Conservation (phyloP, 129 eudicot species). For the Heracleum sosnowskyi region DNA sequence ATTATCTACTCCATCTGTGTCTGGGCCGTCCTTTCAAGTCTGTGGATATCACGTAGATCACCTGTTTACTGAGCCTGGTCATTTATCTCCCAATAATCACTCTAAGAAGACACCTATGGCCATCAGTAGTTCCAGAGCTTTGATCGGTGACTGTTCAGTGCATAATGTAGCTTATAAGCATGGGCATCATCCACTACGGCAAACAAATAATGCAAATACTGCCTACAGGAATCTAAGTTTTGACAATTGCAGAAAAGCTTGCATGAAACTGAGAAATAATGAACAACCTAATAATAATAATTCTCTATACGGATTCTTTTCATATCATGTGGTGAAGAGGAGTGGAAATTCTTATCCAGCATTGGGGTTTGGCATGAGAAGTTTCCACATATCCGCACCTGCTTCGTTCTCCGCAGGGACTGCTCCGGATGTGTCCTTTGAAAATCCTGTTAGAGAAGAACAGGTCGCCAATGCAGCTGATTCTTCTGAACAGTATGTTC, state of each 20-base stretch:
- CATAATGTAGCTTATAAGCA: slow-evolving; percentile 19
- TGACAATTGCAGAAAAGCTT: slow-evolving; percentile 40
- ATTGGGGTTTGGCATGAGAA: slow-evolving; percentile 35
- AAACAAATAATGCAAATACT: slow-evolving; percentile 22
- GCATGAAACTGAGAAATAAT: slow-evolving; percentile 61
- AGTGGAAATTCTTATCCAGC: slow-evolving; percentile 27
- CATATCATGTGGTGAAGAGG: slow-evolving; percentile 47
- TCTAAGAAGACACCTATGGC: slow-evolving; percentile 44
- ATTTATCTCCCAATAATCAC: slow-evolving; percentile 13
- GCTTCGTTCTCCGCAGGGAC: slow-evolving; percentile 48
- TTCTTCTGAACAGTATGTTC: slow-evolving; percentile 53
- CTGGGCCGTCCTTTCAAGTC: slow-evolving; percentile 71
- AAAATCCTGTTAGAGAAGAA: slow-evolving; percentile 37
- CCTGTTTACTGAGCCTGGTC: slow-evolving; percentile 34
- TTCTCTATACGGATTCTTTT: slow-evolving; percentile 46
- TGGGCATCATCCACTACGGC: slow-evolving; percentile 16
- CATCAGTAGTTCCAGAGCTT: slow-evolving; percentile 43
- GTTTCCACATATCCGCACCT: slow-evolving; percentile 41
- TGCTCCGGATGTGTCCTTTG: slow-evolving; percentile 52
- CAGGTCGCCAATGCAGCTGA: slow-evolving; percentile 37
- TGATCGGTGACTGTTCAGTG: slow-evolving; percentile 29
- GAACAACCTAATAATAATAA: slow-evolving; percentile 36
- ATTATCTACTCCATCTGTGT: slow-evolving; percentile 70
- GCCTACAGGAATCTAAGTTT: slow-evolving; percentile 31
- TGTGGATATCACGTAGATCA: slow-evolving; percentile 63